Base-by-base conservation (phyloP, 2,329 filamentous ascomycete species). In the Apiospora hydei region DNA sequence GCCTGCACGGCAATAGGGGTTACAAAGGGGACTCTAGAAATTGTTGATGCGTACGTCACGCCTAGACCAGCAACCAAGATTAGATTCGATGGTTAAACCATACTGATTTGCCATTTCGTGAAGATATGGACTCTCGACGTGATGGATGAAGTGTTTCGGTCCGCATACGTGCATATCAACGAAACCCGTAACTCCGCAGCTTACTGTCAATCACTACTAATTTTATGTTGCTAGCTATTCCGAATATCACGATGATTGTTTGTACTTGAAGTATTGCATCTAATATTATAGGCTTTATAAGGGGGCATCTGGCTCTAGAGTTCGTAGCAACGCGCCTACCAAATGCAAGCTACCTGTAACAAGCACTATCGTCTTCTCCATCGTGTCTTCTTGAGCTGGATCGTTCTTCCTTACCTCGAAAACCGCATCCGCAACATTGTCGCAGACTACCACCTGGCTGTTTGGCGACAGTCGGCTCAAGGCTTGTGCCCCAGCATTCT, bases 341-440 rank as follows among this genome's bases (percentile, higher is more conserved):
- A 98, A 86, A 85, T 97, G 93, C 78, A 97, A 83, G 80, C 94
- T 97, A 2, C 95, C 95, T 18, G 95, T 97, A 13, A 94, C 91
- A 71, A 98, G 83, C 10, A 80, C 77, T 80, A 90, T 89, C 21
- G 90, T 85, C 69, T 86, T 85, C 3, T 80, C 76, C 69, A 73
- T 72, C 78, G 81, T 81, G 71, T 78, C 80, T 43, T 75, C 80
- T 7, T 85, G 82, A 6, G 71, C 71, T 14, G 61, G 43, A n/a
- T 69, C 77, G 14, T 87, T 77, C 21, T 77, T 81, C 73, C 88
- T 86, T 4, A 90, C 89, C 72, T 86, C 84, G 14, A 83, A 83
- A 11, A 96, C 88, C 0, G 93, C 91, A 71, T 94, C 92, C 74
- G 92, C 88, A 18, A 96, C 90, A 1, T 92, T 95, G 49, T 93